These are phyloP conservation scores for Wallemia mellicola DNA, from an alignment of 1,284 basidiomycete species.

Conservation along the genomic window DNA sequence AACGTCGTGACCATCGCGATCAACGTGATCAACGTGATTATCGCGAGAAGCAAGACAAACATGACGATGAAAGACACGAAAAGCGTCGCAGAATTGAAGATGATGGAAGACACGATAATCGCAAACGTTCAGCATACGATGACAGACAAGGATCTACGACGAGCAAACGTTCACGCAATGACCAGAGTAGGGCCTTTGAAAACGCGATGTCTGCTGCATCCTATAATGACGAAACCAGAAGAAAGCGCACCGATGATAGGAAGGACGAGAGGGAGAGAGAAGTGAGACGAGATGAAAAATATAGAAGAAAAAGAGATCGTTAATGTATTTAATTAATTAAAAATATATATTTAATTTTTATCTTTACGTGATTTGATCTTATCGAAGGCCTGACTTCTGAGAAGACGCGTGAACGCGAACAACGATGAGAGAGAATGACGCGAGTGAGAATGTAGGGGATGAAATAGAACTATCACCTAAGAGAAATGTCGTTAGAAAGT, in stretches of 20 bases:
- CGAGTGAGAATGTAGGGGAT: background rate
- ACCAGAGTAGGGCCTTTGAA: background rate
- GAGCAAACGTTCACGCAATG: background rate
- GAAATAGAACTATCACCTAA: background rate
- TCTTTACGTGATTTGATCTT: background rate
- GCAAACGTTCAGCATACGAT: background rate
- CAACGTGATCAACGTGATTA: slow-evolving; percentile 24
- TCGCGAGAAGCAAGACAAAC: slow-evolving; percentile 7
- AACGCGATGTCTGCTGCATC: background rate
- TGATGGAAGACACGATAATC: background rate
- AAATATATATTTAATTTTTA: background rate
- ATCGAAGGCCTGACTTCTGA: background rate
- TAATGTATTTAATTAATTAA: background rate
- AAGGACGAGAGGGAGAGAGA: background rate
- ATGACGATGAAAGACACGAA: background rate
- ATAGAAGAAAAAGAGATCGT: background rate
- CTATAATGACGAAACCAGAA: background rate
- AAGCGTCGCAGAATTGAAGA: background rate
- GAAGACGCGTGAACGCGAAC: background rate
- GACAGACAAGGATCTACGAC: background rate
- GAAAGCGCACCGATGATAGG: background rate
- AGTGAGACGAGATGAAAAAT: background rate
- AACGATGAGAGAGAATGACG: background rate
- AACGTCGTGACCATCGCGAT: slow-evolving; percentile 14
- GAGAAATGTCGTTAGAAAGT: background rate